Base-by-base conservation (phyloP, 768 basidiomycete genomes). In the Amanita phalloides region DNA sequence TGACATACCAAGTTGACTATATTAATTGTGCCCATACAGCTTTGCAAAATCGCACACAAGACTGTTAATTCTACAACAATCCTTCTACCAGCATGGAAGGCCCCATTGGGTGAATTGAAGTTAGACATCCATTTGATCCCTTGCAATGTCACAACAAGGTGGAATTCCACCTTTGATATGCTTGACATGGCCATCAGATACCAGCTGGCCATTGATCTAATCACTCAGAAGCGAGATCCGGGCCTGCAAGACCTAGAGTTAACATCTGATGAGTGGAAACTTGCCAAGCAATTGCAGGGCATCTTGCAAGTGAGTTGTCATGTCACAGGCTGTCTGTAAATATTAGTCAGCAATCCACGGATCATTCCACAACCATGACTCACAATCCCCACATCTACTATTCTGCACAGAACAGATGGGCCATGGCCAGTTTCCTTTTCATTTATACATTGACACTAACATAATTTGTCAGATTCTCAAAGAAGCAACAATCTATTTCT, bases 91-190 rank as follows among this genome's bases (percentile, higher is more conserved):
- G 37, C 6, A 39, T 39, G 37, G 37, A 6, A n/a, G 4, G 7
- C 4, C 5, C 4, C n/a, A 5, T n/a, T 39, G 7, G n/a, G n/a
- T n/a, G 37, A 17, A 9, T n/a, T 39, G 37, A n/a, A 39, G 39
- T 65, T 26, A 23, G 5, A 6, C 9, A 5, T 8, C 49, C 54
- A 6, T 58, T 60, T 35, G 32, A 26, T 5, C 53, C 53, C 2
- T 44, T 20, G 10, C 55, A 57, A 41, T 51, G 21, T 39, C 4
- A n/a, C n/a, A n/a, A n/a, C n/a, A n/a, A n/a, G n/a, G n/a, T n/a
- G n/a, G n/a, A n/a, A n/a, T n/a, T n/a, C 7, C 57, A 70, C 45
- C 45, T 73, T 6, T 28, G 42, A 0, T 57, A 60, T 9, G 49
- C 61, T 13, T 53, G 14, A 35, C 23, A 43, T 48, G 54, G 41